Evolutionary conservation across 2,329 filamentous ascomycete species (phyloP).

Genomic region (Knufia fluminis): DNA sequence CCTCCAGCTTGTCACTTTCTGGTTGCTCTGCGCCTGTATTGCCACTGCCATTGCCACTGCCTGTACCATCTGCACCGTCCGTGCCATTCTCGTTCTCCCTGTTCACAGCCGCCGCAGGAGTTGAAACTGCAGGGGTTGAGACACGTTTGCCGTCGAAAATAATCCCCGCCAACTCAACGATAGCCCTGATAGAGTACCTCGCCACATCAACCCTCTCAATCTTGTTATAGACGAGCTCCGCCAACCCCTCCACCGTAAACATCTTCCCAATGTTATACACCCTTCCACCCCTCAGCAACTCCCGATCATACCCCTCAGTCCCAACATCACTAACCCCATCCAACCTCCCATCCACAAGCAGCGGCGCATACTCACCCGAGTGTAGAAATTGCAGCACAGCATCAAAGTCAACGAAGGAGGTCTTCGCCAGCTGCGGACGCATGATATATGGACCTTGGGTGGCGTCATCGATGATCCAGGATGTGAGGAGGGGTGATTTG

Average conservation of each 20-base stretch:
- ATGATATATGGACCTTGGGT: slow-evolving; percentile 16
- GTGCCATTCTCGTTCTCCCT: not conserved
- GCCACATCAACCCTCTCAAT: slow-evolving; percentile 9
- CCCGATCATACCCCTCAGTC: slow-evolving; percentile 10
- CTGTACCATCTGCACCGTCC: too few relatives aligned
- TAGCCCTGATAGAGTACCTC: not conserved
- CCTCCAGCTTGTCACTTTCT: slow-evolving; percentile 7
- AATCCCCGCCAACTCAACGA: slow-evolving; percentile 4
- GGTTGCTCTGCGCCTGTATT: too few relatives aligned
- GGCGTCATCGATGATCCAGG: slow-evolving; percentile 7
- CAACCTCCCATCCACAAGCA: slow-evolving; percentile 4
- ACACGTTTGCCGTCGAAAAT: not conserved
- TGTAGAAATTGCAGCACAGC: slow-evolving; percentile 16
- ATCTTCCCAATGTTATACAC: slow-evolving; percentile 15
- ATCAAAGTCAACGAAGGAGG: slow-evolving; percentile 13
- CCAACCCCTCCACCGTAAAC: slow-evolving; percentile 12
- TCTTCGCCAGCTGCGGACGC: slow-evolving; percentile 15
- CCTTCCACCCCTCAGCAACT: slow-evolving; percentile 11
- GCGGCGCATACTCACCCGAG: slow-evolving; percentile 16
- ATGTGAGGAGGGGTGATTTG: slow-evolving; percentile 16
- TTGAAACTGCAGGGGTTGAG: not conserved
- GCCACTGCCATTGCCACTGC: too few relatives aligned
- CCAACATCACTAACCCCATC: slow-evolving; percentile 12
- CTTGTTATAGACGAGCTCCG: slow-evolving; percentile 14
- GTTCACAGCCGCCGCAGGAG: not conserved